phyloP scores from a whole-genome alignment of 2,329 filamentous ascomycete genomes.

The Colletotrichum gloeosporioides region DNA sequence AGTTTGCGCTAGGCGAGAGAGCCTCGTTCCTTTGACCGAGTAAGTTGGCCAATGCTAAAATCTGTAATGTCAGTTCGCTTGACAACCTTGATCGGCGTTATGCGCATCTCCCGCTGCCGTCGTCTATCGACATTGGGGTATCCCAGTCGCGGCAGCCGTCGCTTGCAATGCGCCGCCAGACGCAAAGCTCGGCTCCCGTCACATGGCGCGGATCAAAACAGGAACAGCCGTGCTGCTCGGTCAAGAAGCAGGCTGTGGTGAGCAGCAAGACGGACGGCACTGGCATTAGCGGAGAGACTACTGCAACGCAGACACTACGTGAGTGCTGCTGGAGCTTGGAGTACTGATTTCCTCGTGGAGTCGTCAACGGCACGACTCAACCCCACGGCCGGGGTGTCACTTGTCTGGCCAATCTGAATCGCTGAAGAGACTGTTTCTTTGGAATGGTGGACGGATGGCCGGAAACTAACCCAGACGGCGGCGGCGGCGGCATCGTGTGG shows the following conservation, averaged over 20 bases:
- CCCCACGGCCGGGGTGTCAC: background rate
- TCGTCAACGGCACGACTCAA: background rate
- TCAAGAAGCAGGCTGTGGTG: background rate
- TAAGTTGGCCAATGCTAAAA: background rate
- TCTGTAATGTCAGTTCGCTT: background rate
- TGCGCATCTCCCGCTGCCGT: background rate
- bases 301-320: background rate
- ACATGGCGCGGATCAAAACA: background rate
- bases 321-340: background rate
- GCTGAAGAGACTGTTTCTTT: background rate
- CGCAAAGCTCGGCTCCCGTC: background rate
- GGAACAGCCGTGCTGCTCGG: background rate
- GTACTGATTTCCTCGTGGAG: background rate
- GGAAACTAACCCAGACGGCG: background rate
- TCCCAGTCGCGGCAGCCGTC: background rate
- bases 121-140: background rate
- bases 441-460: conserved; percentile 3
- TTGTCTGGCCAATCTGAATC: background rate
- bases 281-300: background rate
- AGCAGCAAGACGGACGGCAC: background rate
- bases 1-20: background rate
- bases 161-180: background rate
- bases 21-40: background rate
- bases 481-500: background rate
- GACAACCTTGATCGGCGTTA: background rate